phyloP scores from a whole-genome alignment of 352 stramenopile species.

The Phytophthora niederhauseri region DNA sequence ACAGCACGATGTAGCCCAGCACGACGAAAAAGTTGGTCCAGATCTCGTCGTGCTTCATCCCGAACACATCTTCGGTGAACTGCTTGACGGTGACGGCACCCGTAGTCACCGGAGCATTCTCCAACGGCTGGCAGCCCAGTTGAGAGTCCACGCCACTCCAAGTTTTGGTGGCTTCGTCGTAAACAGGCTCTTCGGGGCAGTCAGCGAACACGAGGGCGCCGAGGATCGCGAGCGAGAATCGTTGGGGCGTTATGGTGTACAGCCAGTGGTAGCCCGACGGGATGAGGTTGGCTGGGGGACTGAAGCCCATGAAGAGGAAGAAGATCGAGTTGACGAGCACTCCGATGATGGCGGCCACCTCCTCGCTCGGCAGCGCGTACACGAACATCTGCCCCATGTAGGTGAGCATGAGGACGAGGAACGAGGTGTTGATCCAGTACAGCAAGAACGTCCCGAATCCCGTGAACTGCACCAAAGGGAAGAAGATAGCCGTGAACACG shows the following conservation, averaged over 20 bases:
- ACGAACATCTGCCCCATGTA: slow-evolving; percentile 46
- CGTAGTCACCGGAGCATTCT: slow-evolving; percentile 35
- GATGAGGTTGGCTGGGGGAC: slow-evolving; percentile 37
- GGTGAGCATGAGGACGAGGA: slow-evolving; percentile 37
- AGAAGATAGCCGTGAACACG: slow-evolving; percentile 37
- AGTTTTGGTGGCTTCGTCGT: slow-evolving; percentile 20
- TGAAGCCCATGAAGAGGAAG: slow-evolving; percentile 46
- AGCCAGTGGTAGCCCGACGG: slow-evolving; percentile 42
- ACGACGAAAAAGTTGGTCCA: slow-evolving; percentile 46
- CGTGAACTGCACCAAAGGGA: slow-evolving; percentile 48
- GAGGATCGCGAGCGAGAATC: slow-evolving; percentile 38
- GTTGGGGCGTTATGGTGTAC: slow-evolving; percentile 43
- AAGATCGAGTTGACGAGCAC: slow-evolving; percentile 41
- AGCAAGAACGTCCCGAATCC: slow-evolving; percentile 34
- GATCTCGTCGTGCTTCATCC: slow-evolving; percentile 59
- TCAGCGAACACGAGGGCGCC: slow-evolving; percentile 38
- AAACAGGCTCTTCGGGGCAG: slow-evolving; percentile 34
- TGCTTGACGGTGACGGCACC: slow-evolving; percentile 50
- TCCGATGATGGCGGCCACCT: slow-evolving; percentile 34
- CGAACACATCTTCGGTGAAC: slow-evolving; percentile 50
- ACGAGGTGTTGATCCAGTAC: slow-evolving; percentile 41
- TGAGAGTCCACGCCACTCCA: slow-evolving; percentile 31
- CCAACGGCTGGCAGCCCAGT: slow-evolving; percentile 44
- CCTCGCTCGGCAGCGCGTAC: slow-evolving; percentile 33
- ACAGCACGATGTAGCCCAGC: slow-evolving; percentile 48